phyloP scores from a whole-genome alignment of 1,139 yeast genomes.

The Pichia inconspicua region DNA sequence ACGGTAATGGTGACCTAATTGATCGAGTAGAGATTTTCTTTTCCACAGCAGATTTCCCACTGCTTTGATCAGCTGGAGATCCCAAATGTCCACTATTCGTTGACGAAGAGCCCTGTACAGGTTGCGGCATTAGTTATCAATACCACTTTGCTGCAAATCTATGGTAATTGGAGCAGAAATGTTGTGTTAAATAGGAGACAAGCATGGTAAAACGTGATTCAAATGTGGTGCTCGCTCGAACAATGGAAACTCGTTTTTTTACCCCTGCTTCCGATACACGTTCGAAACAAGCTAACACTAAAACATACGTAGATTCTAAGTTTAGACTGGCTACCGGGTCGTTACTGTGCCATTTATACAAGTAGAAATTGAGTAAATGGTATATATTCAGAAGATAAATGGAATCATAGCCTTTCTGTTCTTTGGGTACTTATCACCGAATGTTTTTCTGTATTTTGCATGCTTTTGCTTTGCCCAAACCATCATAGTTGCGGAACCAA shows the following conservation, averaged over 20 bases:
- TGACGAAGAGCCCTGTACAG: background rate
- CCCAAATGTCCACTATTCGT: background rate
- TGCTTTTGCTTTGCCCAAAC: constrained; percentile 74
- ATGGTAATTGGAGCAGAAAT: too few relatives aligned
- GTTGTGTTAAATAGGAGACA: too few relatives aligned
- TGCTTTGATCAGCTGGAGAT: background rate
- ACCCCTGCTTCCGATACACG: too few relatives aligned
- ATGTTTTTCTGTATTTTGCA: constrained; percentile 55
- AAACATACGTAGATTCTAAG: too few relatives aligned
- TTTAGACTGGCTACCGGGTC: too few relatives aligned
- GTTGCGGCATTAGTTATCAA: background rate
- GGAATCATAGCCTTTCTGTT: constrained; percentile 64
- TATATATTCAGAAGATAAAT: constrained; percentile 30
- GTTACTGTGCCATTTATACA: too few relatives aligned
- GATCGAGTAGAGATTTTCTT: constrained; percentile 13
- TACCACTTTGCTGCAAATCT: background rate
- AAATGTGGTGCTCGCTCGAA: too few relatives aligned
- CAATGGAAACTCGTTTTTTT: too few relatives aligned
- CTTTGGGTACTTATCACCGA: constrained; percentile 70
- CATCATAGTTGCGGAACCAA: constrained; percentile 74
- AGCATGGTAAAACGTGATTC: too few relatives aligned
- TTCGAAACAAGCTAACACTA: too few relatives aligned
- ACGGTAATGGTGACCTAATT: constrained; percentile 21
- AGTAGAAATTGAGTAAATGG: too few relatives aligned
- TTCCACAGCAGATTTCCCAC: constrained; percentile 1